Evolutionary conservation across 768 basidiomycete species (phyloP), one percentile per base, ranked within the genome.

Genomic region (Mycena haematopus): DNA sequence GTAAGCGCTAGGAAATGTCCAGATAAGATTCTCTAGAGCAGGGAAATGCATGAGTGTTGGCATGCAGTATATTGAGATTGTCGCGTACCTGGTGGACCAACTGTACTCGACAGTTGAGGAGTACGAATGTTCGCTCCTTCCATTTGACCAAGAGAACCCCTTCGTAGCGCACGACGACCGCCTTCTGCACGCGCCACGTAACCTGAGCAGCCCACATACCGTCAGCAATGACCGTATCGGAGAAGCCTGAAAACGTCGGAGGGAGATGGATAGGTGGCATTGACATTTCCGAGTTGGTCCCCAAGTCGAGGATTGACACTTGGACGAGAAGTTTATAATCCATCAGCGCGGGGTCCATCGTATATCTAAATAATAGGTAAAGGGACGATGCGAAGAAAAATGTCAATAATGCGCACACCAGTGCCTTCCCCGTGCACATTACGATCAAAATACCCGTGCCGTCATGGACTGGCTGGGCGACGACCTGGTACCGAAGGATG

Each of bases 141-240:
- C 31, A 33, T 6, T 33, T 33, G 6, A 33, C 31, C 11, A 33
- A 6, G 31, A 33, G 31, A 33, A 29, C 3, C 14, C 29, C 27
- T 17, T 17, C 17, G 7, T 25, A 9, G 4, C 38, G 38, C n/a
- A n/a, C n/a, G n/a, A n/a, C n/a, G 38, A 14, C 14, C 4, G 22
- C 40, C 6, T 11, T 11, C 6, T 33, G 11, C 6, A 6, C 11
- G 42, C 33, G 1, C 50, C 58, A 52, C 21, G 9, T 1, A 13
- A 52, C 51, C 52, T 29, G 31, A 24, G 58, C 58, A 44, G 50
- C 25, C 58, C 58, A 59, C 14, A 59, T 35, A 46, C 46, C 51
- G 13, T 42, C 58, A 52, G 51, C 51, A 15, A 59, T 45, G 51
- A 59, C 29, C 29, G 24, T 22, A 1, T 59, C 42, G 42, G 27